Evolutionary conservation across 2,329 filamentous ascomycete species (phyloP).

Genomic region (Ambrosiella cleistominuta): DNA sequence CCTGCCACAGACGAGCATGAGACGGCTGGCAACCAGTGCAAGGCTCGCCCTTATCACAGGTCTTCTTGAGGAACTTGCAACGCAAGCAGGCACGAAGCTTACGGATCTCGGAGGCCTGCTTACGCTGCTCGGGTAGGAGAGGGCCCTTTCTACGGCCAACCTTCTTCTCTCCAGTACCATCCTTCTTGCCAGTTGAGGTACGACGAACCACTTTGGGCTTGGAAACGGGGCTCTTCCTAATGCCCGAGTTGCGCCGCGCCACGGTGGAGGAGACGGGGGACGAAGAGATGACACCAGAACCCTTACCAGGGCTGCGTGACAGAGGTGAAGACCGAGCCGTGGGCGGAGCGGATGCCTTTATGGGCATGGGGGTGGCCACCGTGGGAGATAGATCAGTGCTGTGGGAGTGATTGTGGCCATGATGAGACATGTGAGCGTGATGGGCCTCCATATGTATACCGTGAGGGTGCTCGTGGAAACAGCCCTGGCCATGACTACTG

Average conservation of each 20-base stretch:
- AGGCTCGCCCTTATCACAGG: conserved; percentile 92
- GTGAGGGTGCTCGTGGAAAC: conserved; percentile 38
- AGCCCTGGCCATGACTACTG: conserved; percentile 37
- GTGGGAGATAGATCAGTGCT: conserved; percentile 40
- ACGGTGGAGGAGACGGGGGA: conserved; percentile 45
- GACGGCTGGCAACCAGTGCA: conserved; percentile 91
- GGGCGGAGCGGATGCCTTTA: conserved; percentile 32
- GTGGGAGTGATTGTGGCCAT: conserved; percentile 24
- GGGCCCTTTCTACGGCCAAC: conserved; percentile 81
- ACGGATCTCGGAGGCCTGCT: conserved; percentile 91
- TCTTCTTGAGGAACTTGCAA: conserved; percentile 99
- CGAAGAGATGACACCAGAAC: conserved; percentile 33
- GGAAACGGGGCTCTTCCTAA: conserved; percentile 57
- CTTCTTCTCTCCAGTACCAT: conserved; percentile 67
- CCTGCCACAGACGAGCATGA: conserved; percentile 89
- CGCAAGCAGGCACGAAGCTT: conserved; percentile 85
- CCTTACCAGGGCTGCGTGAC: conserved; percentile 37
- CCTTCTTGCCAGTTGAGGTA: conserved; percentile 59
- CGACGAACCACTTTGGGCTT: conserved; percentile 68
- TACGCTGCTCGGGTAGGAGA: conserved; percentile 79
- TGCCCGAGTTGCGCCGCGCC: conserved; percentile 47
- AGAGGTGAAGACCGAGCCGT: conserved; percentile 36
- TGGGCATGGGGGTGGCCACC: conserved; percentile 45
- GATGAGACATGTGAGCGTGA: conserved; percentile 40
- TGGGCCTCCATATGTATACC: conserved; percentile 25